Percentiles rank a stretch among this genome's conserved stretches.
Conservation (phyloP, 2,329 filamentous ascomycete species). For the Aspergillus versicolor region DNA sequence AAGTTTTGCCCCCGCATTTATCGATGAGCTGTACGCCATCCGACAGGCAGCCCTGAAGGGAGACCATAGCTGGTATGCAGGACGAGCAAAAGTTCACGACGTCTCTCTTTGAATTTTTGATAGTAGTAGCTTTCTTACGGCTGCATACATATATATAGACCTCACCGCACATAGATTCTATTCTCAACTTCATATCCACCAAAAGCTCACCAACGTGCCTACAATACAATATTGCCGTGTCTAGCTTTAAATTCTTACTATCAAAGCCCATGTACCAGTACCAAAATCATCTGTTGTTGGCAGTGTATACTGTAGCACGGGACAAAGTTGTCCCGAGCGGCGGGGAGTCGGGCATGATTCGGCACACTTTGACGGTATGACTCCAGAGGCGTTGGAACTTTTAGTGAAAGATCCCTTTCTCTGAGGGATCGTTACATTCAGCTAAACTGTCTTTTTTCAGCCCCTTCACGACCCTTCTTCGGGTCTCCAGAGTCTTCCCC, state of each 20-base stretch:
- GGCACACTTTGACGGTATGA: slow-evolving; percentile 15
- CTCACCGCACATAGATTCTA: not conserved
- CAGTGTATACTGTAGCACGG: not conserved
- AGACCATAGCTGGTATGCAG: slow-evolving; percentile 35
- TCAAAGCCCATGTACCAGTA: no score
- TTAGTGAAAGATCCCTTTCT: slow-evolving; percentile 16
- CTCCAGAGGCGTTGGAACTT: slow-evolving; percentile 3
- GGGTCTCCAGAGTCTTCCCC: slow-evolving; percentile 20
- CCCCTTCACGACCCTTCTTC: slow-evolving; percentile 17
- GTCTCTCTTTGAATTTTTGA: slow-evolving; percentile 15
- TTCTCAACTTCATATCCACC: not conserved
- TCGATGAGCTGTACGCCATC: slow-evolving; percentile 65
- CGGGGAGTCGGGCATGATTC: slow-evolving; percentile 10
- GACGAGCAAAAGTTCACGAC: slow-evolving; percentile 37
- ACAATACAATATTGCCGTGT: not conserved
- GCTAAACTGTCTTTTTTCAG: slow-evolving; percentile 20
- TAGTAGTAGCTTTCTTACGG: not conserved
- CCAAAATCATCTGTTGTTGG: no score
- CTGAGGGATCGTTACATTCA: slow-evolving; percentile 15
- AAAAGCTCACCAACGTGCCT: no score
- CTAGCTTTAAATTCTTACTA: no score
- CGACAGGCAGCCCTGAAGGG: slow-evolving; percentile 33
- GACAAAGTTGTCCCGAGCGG: slow-evolving; percentile 4
- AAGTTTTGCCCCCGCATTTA: slow-evolving; percentile 79
- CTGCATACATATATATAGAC: not conserved